A percentile compares a stretch with the other conserved stretches of the same genome.
Conservation (phyloP, 257 asterid species). For the Lycium ferocissimum region DNA sequence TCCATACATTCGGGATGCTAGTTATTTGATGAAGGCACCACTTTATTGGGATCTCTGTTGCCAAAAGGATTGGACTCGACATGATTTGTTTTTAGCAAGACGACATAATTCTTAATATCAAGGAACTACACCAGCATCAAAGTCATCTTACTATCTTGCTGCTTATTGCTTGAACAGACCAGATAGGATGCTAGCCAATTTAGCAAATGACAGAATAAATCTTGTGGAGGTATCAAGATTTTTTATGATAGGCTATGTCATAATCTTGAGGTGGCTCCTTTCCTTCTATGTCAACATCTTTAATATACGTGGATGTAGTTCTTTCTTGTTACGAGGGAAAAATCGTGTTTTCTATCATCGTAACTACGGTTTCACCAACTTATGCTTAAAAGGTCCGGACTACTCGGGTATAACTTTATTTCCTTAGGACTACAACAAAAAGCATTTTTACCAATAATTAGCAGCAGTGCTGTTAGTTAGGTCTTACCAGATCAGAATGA, state of each 20-base stretch:
- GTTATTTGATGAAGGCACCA: slow-evolving; percentile 70
- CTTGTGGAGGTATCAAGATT: slow-evolving; percentile 65
- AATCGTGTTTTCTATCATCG: slow-evolving; percentile 88
- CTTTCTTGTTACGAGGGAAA: slow-evolving; percentile 70
- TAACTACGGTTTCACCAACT: slow-evolving; percentile 93
- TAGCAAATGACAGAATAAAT: slow-evolving; percentile 69
- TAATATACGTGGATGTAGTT: slow-evolving; percentile 15
- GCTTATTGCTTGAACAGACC: slow-evolving; percentile 76
- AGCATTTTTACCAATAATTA: too few species aligned
- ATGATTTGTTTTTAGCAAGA: slow-evolving; percentile 90
- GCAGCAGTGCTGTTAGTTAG: too few species aligned
- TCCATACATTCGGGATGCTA: neutral
- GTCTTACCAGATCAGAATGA: too few species aligned
- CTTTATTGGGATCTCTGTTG: slow-evolving; percentile 87
- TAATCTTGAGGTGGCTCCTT: slow-evolving; percentile 8
- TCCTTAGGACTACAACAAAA: too few species aligned
- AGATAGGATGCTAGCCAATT: slow-evolving; percentile 94
- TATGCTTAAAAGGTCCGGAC: slow-evolving; percentile 35
- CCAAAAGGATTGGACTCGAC: slow-evolving; percentile 86
- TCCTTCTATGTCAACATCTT: slow-evolving; percentile 15
- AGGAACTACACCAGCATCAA: slow-evolving; percentile 82
- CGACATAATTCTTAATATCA: slow-evolving; percentile 98
- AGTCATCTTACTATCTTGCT: slow-evolving; percentile 86
- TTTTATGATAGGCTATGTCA: neutral
- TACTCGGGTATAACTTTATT: too few species aligned